Base-by-base conservation (phyloP, 2,329 filamentous ascomycete genomes). In the Ascochyta clinopodiicola region DNA sequence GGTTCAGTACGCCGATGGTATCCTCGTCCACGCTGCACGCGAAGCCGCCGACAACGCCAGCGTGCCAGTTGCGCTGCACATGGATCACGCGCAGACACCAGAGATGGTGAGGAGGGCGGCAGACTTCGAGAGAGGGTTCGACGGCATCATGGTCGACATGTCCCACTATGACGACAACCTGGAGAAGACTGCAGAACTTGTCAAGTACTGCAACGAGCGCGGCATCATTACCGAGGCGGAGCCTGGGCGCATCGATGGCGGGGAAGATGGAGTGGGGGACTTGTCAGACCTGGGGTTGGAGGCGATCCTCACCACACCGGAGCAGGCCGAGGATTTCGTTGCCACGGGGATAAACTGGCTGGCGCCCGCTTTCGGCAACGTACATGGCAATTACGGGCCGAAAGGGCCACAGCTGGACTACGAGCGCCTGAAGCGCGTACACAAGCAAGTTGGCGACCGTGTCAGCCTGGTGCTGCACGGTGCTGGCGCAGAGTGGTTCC, bases 311-410 rank as follows among this genome's bases (percentile, higher is more conserved):
- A 92, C 88, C 0, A 90, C 87, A 0, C 82, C 84, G 0, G 87
- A 89, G 59, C 84, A 92, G 74, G 87, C 86, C 7, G 81, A 86
- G 59, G 85, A 90, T 65, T 92, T 92, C 64, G 82, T 90, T 4
- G 82, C 79, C 2, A 89, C 88, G 10, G 89, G 88, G 0, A 89
- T 92, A 67, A 86, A 92, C 66, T 88, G 88, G 78, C 77, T 92
- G 13, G 89, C 89, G 2, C 89, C 89, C 0, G 88, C 88, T 0
- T 90, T 92, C 75, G 89, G 89, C 3, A 92, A 91, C 66, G 86
- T 92, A 39, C 89, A 92, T 74, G 89, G 89, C 6, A 84, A 87
- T 63, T 91, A 92, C 73, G 88, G 88, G 0, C 82, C 85, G 0
- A 76, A 84, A 15, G 88, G 88, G 0, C 84, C 87, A 27, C 73